Percentiles rank a stretch among this genome's conserved stretches.
These are phyloP conservation scores for Irpex sp. DNA, from an alignment of 1,284 basidiomycete species.

Conservation along the genomic window DNA sequence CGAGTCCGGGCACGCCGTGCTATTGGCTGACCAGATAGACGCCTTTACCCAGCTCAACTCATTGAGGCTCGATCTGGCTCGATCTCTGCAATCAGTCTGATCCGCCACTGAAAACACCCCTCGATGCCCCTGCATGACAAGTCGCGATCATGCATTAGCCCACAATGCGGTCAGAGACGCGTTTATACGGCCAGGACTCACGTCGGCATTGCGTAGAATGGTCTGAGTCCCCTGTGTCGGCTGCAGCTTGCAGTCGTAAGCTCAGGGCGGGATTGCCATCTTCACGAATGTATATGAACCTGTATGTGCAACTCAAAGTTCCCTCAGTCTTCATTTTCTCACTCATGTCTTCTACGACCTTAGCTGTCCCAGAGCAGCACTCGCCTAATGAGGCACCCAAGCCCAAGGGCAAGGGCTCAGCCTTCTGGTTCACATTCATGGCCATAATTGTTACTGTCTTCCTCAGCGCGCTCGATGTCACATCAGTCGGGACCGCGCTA, in stretches of 20 bases:
- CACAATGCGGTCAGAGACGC: background rate
- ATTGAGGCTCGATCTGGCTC: too few species aligned
- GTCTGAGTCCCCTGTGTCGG: background rate
- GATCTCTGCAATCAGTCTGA: background rate
- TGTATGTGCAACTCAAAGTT: background rate
- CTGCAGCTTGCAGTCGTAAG: background rate
- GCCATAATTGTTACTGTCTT: slow-evolving; percentile 19
- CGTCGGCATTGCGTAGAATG: background rate
- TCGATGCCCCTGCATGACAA: too few species aligned
- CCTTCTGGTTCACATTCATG: slow-evolving; percentile 22
- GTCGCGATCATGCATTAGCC: too few species aligned
- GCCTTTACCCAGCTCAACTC: too few species aligned
- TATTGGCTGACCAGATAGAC: background rate
- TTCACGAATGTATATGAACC: background rate
- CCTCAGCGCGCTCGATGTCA: slow-evolving; percentile 23
- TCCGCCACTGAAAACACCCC: background rate
- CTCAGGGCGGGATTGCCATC: background rate
- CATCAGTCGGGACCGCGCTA: slow-evolving; percentile 23
- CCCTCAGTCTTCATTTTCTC: background rate
- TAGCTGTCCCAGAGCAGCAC: background rate
- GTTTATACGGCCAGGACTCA: background rate
- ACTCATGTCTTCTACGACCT: background rate
- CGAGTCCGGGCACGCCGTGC: background rate
- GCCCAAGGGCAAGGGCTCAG: slow-evolving; percentile 9
- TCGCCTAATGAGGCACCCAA: background rate